A percentile compares a stretch with the other conserved stretches of the same genome.
Evolutionary conservation across 805 yeast genomes (phyloP).

Genomic region (Lachancea sp.): DNA sequence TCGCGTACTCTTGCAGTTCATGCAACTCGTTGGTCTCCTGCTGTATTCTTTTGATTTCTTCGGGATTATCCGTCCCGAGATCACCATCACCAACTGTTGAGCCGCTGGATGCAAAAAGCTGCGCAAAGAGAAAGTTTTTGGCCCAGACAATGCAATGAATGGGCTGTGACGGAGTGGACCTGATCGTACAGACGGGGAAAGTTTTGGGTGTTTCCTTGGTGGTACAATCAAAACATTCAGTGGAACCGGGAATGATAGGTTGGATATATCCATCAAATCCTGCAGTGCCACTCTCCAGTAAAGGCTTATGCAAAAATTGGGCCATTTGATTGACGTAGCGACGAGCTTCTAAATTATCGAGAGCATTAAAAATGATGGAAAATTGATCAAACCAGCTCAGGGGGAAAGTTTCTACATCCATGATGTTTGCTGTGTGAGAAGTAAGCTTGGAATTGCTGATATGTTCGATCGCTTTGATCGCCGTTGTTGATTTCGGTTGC

Average conservation of each 20-base stretch:
- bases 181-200: conserved; percentile 92
- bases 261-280: conserved; percentile 93
- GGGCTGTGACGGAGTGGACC: conserved; percentile 95
- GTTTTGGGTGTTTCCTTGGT: conserved; percentile 83
- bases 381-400: conserved; percentile 73
- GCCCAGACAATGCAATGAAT: conserved; percentile 98
- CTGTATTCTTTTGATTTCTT: conserved; percentile 56
- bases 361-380: conserved; percentile 78
- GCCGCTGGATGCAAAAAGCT: conserved; percentile 58
- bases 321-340: conserved; percentile 82
- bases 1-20: conserved; percentile 40
- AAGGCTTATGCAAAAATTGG: conserved; percentile 62
- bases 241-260: conserved; percentile 72
- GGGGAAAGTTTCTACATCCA: conserved; percentile 67
- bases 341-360: conserved; percentile 91
- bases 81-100: conserved; percentile 30
- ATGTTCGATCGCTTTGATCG: conserved; percentile 68
- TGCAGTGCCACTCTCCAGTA: conserved; percentile 92
- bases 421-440: conserved; percentile 83
- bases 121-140: conserved; percentile 78
- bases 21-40: conserved; percentile 63
- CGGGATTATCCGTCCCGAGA: conserved; percentile 57
- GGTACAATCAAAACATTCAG: conserved; percentile 93
- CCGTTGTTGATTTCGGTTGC: conserved; percentile 79
- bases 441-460: conserved; percentile 64